A percentile compares a stretch with the other conserved stretches of the same genome.
Conservation (phyloP, 1,284 basidiomycete genomes). For the Boletus smithii region DNA sequence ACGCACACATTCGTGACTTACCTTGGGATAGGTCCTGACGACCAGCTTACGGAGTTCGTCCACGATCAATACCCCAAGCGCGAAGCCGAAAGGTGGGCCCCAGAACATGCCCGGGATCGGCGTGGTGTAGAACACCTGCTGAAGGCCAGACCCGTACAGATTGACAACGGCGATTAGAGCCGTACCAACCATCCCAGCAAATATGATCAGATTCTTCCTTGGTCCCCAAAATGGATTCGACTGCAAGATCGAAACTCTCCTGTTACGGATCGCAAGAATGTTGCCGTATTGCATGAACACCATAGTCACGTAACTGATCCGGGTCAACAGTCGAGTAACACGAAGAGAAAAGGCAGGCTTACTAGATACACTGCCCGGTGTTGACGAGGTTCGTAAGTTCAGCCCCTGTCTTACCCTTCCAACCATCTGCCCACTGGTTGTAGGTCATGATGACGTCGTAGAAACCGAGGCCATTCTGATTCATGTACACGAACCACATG, state of each 20-base stretch:
- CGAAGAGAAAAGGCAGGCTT: constrained; percentile 29
- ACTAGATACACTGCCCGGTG: constrained; percentile 45
- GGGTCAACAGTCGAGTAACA: constrained; percentile 1
- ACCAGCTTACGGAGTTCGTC: constrained; percentile 42
- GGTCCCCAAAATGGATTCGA: constrained; percentile 41
- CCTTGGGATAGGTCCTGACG: constrained; percentile 41
- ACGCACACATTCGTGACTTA: constrained; percentile 12
- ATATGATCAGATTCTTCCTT: constrained; percentile 36
- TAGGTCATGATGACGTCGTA: constrained; percentile 41
- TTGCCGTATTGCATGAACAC: constrained; percentile 37
- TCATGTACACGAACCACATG: constrained; percentile 42
- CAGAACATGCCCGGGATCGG: constrained; percentile 44
- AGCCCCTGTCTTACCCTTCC: constrained; percentile 26
- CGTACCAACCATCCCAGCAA: constrained; percentile 38
- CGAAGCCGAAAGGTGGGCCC: constrained; percentile 43
- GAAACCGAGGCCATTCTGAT: constrained; percentile 36
- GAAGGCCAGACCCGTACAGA: constrained; percentile 40
- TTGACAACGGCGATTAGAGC: constrained; percentile 39
- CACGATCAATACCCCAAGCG: constrained; percentile 35
- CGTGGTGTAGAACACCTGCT: constrained; percentile 38
- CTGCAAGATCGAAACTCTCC: constrained; percentile 34
- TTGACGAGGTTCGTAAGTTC: constrained; percentile 34
- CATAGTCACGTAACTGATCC: constrained; percentile 43
- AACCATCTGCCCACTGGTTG: constrained; percentile 37
- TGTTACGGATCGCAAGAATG: constrained; percentile 37